Evolutionary conservation across 441 rosid species (phyloP), one percentile per base, ranked within the genome.

Genomic region (Croton laevigatus): DNA sequence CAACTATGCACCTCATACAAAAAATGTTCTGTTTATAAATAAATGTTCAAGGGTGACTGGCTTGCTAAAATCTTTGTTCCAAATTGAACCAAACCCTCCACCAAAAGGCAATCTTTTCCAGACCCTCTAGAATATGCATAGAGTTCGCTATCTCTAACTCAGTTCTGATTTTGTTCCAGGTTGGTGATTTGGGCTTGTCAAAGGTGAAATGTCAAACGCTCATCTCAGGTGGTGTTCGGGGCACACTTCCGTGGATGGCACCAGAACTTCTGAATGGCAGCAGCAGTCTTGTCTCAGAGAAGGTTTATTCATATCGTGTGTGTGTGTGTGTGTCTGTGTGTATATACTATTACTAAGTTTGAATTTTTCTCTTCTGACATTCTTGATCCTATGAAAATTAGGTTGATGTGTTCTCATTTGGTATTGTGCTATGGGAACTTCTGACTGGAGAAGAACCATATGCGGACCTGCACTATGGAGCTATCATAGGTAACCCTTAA

Each of bases 201-300:
- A 89, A 87, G 82, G 89, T 85, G 65, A 89, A 89, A 79, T 84
- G 91, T 65, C 90, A 85, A 62, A 88, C 91, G 1, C 84, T 86
- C 19, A 84, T 88, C 75, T 85, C 91, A 20, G 91, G 94, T 7
- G 91, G 91, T 51, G 89, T 87, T n/a, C 79, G 87, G 46, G 94
- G 94, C 79, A 89, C 89, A 10, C 88, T 85, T 72, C 94, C 87
- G 13, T 88, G 92, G 92, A 88, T 87, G 91, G 91, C 89, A 49
- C 91, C 89, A 0, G 89, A 87, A 75, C 87, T 88, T 72, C 79
- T 85, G 58, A 85, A 85, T 66, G 93, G 94, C 49, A 76, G 88
- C 83, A 89, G 89, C 71, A 89, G 81, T 68, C 87, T 85, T 38
- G 94, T 87, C 38, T 85, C 91, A 0, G 91, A 89, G 64, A 89